Evolutionary conservation across 805 yeast genomes (phyloP).

Genomic region (Yarrowia yakushimensis): DNA sequence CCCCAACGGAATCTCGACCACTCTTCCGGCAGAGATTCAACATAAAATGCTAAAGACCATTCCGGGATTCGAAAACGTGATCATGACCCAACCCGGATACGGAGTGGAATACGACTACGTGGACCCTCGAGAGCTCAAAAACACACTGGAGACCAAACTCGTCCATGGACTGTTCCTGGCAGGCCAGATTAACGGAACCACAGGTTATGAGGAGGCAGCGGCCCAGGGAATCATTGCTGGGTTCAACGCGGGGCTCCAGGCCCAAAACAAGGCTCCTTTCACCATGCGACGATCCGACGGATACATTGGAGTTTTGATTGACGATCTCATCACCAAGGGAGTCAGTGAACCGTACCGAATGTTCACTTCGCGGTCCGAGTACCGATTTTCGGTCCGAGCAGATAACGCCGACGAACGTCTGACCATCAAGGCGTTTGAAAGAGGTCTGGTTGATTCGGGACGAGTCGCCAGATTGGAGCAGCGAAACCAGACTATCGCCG

Average conservation of each 20-base stretch:
- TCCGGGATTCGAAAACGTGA: conserved; percentile 83
- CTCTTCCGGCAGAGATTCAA: conserved; percentile 95
- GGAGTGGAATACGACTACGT: conserved; percentile 99
- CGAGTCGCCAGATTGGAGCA: conserved; percentile 50
- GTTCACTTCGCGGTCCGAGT: conserved; percentile 96
- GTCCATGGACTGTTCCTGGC: conserved; percentile 81
- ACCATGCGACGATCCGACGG: conserved; percentile 74
- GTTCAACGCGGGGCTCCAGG: conserved; percentile 78
- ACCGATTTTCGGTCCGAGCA: conserved; percentile 81
- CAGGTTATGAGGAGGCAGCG: conserved; percentile 98
- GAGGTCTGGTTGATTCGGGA: conserved; percentile 62
- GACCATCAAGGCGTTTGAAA: conserved; percentile 60
- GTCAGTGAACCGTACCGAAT: conserved; percentile 96
- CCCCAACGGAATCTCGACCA: conserved; percentile 94
- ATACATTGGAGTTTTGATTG: conserved; percentile 86
- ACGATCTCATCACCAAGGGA: conserved; percentile 91
- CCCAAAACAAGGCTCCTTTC: conserved; percentile 43
- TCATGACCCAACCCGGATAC: conserved; percentile 92
- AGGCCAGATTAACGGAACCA: conserved; percentile 97
- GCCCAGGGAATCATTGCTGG: conserved; percentile 97
- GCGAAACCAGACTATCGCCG: conserved; percentile 47
- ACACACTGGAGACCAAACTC: conserved; percentile 75
- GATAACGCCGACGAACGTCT: conserved; percentile 91
- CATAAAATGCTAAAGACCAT: conserved; percentile 66
- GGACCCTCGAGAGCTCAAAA: conserved; percentile 81